Base-by-base conservation (phyloP, 306 rosid genomes). In the Rosa rugosa region DNA sequence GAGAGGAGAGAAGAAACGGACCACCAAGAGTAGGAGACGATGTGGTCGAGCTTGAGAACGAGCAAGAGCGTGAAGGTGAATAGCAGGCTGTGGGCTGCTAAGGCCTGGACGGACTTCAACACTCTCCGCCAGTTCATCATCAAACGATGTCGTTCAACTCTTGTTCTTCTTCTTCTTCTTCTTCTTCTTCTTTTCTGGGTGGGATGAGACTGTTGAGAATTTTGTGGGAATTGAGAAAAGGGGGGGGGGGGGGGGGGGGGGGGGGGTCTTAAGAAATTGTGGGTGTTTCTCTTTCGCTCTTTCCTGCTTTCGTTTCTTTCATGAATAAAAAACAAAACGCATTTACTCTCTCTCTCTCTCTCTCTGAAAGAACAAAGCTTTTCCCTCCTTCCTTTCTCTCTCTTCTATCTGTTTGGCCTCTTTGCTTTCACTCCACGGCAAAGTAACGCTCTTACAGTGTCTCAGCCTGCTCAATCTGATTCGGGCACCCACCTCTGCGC, bases 91-190 rank as follows among this genome's bases (percentile, higher is more conserved):
- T 96, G 99, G n/a, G 98, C 98, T 44, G 88, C 85, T 17, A 93
- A 77, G 53, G 96, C 92, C 80, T 93, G 98, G 7, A 88, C 91
- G 50, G 99, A 91, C 81, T 88, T 91, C 93, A 96, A 91, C 9
- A 96, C 98, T 77, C 97, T 93, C 71, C 93, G 85, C 99, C 99
- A 96, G 84, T 86, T 91, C 98, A 86, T 93, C 82, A 77, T 63
- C 64, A 20, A 46, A 75, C 60, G 79, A 31, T 22, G 79, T 63
- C 79, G 79, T 75, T 5, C 18, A 22, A 45, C 4, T 5, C n/a
- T 6, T 18, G 25, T 20, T 25, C 11, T 11, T 36, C 38, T 22
- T 38, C 73, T 49, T 76, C 59, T 63, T 42, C 46, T 41, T 41
- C 31, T 27, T 27, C 31, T 27, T 27, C 31, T 63, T 23, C 10